Evolutionary conservation across 2,329 filamentous ascomycete genomes (phyloP), one percentile per base, ranked within the genome.

Genomic region (Claviceps cyperi): DNA sequence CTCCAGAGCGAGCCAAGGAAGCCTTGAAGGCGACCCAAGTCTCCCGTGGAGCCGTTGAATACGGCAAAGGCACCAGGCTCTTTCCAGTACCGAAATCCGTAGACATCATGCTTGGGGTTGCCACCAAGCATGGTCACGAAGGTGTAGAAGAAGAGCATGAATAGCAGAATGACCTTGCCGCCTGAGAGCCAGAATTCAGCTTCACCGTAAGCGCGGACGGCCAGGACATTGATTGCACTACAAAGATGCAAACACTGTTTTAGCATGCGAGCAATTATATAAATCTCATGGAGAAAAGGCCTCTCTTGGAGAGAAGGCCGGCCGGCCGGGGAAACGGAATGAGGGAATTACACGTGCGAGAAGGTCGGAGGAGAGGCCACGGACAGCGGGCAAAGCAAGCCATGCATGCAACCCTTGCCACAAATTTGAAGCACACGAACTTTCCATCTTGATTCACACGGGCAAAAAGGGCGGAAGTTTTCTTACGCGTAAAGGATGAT

Each of bases 41-140:
- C 59, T 3, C 82, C 82, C 0, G 68, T 69, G 41, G 78, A 74
- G 32, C 50, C 50, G 52, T 81, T 74, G 52, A 77, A 70, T 54
- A 80, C 74, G 15, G 73, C 74, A 47, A 69, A 64, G 57, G 62
- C 54, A 32, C 62, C 64, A 1, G 66, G 62, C 37, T 60, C 56
- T 4, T 70, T 73, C 81, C 81, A 85, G 60, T 81, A 80, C 17
- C 82, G 72, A 61, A 88, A 88, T 19, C 84, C 84, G 58, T 80
- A 86, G 1, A 78, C 71, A 57, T 85, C 81, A 46, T 77, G 69
- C 5, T 79, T 61, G 0, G 86, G 86, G 56, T 90, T 90, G 32
- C 83, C 86, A 37, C 85, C 86, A 7, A 87, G 70, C 82, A 89
- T 88, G 46, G 80, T 81, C 57, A 91, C 73, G 60, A 91, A 84